Evolutionary conservation across 1,284 basidiomycete genomes (phyloP).

Genomic region (Bjerkandera adusta): DNA sequence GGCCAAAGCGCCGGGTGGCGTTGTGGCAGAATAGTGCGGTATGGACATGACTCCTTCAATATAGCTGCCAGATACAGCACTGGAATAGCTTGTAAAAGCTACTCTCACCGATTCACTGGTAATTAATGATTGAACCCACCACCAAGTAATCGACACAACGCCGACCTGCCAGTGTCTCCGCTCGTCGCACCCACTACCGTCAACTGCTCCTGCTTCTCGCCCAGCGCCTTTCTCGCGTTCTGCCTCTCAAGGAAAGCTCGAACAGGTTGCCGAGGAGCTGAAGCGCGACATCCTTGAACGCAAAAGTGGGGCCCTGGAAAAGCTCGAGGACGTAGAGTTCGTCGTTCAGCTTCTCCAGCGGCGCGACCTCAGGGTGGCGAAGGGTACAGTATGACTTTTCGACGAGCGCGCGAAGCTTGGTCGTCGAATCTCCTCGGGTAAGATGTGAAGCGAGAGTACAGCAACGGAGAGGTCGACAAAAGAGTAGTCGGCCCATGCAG

Average conservation of each 20-base stretch:
- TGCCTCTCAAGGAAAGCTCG: slow-evolving; percentile 89
- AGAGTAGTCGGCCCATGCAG: slow-evolving; percentile 74
- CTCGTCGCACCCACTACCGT: slow-evolving; percentile 97
- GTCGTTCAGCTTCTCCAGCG: slow-evolving; percentile 72
- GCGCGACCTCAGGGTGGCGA: slow-evolving; percentile 82
- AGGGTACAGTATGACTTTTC: slow-evolving; percentile 87
- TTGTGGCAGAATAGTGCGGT: too few species aligned
- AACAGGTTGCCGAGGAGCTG: slow-evolving; percentile 97
- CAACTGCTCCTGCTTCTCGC: slow-evolving; percentile 66
- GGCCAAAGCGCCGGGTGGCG: too few species aligned
- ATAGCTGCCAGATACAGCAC: too few species aligned
- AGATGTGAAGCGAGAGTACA: slow-evolving; percentile 90
- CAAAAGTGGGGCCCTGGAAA: slow-evolving; percentile 98
- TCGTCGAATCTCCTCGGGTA: slow-evolving; percentile 76
- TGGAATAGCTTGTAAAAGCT: too few species aligned
- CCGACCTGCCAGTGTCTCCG: slow-evolving; percentile 92
- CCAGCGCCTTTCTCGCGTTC: slow-evolving; percentile 61
- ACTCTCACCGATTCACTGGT: too few species aligned
- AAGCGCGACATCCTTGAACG: slow-evolving; percentile 98
- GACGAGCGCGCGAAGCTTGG: slow-evolving; percentile 77
- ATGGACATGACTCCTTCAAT: too few species aligned
- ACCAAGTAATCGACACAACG: too few species aligned
- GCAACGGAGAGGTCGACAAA: slow-evolving; percentile 88
- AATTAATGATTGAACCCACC: too few species aligned
- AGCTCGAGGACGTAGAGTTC: slow-evolving; percentile 85